A percentile compares a stretch with the other conserved stretches of the same genome.
phyloP scores from a whole-genome alignment of 2,329 filamentous ascomycete species.

The Colletotrichum sp. region DNA sequence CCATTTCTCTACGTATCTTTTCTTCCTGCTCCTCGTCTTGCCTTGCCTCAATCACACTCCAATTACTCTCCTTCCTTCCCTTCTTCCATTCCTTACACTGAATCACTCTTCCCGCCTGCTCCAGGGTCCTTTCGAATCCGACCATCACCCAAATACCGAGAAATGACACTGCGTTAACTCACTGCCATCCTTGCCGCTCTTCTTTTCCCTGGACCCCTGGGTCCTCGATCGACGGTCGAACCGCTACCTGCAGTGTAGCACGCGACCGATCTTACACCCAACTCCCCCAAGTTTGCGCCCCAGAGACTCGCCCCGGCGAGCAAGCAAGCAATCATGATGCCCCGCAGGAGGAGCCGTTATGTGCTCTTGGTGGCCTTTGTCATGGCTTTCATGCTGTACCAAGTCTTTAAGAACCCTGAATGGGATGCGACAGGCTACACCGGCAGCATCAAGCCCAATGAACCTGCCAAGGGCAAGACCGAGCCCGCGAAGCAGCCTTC shows the following conservation, averaged over 20 bases:
- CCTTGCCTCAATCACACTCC: neutral
- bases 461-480: slow-evolving; percentile 4
- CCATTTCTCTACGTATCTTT: slow-evolving; percentile 11
- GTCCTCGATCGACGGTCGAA: neutral
- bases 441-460: slow-evolving; percentile 10
- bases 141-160: neutral
- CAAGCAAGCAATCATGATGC: slow-evolving; percentile 43
- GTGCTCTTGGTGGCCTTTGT: slow-evolving; percentile 62
- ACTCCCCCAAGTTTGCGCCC: neutral
- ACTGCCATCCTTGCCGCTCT: neutral
- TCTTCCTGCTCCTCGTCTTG: neutral
- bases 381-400: slow-evolving; percentile 59
- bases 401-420: slow-evolving; percentile 45
- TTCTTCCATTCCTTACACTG: slow-evolving; percentile 2
- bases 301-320: slow-evolving; percentile 4
- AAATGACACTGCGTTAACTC: slow-evolving; percentile 10
- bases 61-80: neutral
- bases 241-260: slow-evolving; percentile 6
- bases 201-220: neutral
- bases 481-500: slow-evolving; percentile 4
- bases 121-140: neutral
- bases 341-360: slow-evolving; percentile 66
- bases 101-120: neutral
- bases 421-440: slow-evolving; percentile 29
- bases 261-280: neutral